Evolutionary conservation across 2,329 filamentous ascomycete species (phyloP).

Genomic region (Clarireedia hainanense): DNA sequence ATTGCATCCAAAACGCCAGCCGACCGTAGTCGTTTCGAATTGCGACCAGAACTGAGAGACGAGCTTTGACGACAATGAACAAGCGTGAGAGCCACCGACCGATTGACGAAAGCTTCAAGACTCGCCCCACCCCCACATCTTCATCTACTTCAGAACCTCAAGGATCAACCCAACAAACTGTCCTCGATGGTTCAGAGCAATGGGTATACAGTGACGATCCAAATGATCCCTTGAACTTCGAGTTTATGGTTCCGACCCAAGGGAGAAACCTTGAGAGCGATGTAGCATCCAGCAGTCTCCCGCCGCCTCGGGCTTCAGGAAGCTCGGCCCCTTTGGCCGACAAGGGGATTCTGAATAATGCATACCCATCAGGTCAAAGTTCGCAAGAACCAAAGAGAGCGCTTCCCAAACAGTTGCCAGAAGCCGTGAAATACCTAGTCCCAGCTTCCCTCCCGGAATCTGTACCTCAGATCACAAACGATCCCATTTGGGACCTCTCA

Average conservation of each 20-base stretch:
- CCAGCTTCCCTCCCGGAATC: not conserved
- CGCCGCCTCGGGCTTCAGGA: not conserved
- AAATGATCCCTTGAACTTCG: not conserved
- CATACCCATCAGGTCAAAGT: not conserved
- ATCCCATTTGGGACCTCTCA: not conserved
- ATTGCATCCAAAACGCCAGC: not conserved
- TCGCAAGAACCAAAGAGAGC: not conserved
- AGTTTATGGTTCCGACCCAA: not conserved
- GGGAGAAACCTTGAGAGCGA: not conserved
- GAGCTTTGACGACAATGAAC: not conserved
- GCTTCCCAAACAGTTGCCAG: not conserved
- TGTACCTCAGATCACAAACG: not conserved
- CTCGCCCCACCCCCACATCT: not conserved
- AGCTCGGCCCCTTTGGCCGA: not conserved
- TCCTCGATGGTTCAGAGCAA: not conserved
- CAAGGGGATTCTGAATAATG: not conserved
- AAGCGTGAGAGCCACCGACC: not conserved
- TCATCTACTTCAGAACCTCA: not conserved
- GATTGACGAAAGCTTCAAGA: not conserved
- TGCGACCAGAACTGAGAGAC: not conserved
- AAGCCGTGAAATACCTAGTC: conserved; percentile 7
- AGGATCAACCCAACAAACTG: not conserved
- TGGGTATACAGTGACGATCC: not conserved
- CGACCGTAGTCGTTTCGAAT: not conserved
- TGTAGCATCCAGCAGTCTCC: not conserved